Evolutionary conservation across 768 basidiomycete species (phyloP), one percentile per base, ranked within the genome.

Genomic region (Favolaschia claudopus): DNA sequence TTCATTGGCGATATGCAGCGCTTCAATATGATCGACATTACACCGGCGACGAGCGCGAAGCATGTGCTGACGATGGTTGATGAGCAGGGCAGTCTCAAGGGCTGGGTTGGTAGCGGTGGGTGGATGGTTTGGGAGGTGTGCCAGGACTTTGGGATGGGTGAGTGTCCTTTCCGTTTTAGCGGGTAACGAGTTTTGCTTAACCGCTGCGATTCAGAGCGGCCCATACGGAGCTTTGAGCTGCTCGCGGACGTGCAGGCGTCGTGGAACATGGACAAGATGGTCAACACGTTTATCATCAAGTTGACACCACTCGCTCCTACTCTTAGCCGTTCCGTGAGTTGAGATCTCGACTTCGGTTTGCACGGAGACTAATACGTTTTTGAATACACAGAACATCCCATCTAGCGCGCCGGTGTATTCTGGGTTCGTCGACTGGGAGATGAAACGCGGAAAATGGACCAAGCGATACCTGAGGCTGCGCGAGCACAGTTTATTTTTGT

Each of bases 71-170:
- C 81, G 13, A 76, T 85, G 67, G 79, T 95, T 25, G 84, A 88
- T 37, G 74, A 74, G 17, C 85, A 89, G 68, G 92, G 91, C 12
- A 82, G 85, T 53, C 72, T 96, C 39, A 82, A 82, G 38, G 83
- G 84, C 42, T 84, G 81, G 74, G 75, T 74, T 3, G 85, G 84
- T 1, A 78, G 73, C n/a, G 87, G 82, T 5, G 88, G 85, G 7
- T 97, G 93, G 92, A 94, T 95, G 83, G 71, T 99, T 27, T 96
- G 85, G 71, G 96, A 99, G 75, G 74, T 96, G 27, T 92, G 92
- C 31, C 90, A 93, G 62, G 92, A 95, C 68, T 90, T 95, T 69
- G 95, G 95, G 57, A 91, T 96, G 88, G 95, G 95, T 96, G 69
- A 55, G 85, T 73, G 22, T 44, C n/a, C 19, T n/a, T 7, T n/a